phyloP scores from a whole-genome alignment of 2,329 filamentous ascomycete genomes.

The Trichocomaceae sp. region DNA sequence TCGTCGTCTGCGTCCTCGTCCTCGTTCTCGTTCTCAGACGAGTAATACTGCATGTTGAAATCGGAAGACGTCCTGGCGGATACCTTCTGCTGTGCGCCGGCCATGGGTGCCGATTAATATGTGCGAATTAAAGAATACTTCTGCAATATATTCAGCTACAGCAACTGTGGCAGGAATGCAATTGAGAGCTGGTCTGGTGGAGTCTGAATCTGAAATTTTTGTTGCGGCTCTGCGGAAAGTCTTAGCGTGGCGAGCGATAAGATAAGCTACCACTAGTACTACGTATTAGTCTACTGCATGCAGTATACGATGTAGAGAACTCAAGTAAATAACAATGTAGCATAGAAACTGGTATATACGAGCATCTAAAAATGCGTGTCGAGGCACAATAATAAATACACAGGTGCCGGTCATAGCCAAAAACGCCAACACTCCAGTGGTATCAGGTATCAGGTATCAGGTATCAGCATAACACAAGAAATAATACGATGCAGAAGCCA shows the following conservation, averaged over 20 bases:
- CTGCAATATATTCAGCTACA: not conserved
- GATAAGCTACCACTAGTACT: too few species aligned
- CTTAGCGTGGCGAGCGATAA: slow-evolving; percentile 11
- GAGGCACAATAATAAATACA: not conserved
- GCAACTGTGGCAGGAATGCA: too few species aligned
- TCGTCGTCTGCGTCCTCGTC: slow-evolving; percentile 19
- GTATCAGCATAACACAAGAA: slow-evolving; percentile 4
- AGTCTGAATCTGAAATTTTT: not conserved
- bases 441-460: slow-evolving; percentile 6
- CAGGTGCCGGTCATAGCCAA: not conserved
- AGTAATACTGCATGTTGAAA: slow-evolving; percentile 15
- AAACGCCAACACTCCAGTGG: slow-evolving; percentile 4
- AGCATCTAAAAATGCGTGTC: too few species aligned
- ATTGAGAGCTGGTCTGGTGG: not conserved
- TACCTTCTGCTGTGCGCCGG: slow-evolving; percentile 25
- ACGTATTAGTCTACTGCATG: too few species aligned
- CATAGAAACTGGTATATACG: too few species aligned
- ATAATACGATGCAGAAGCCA: not conserved
- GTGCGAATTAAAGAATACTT: not conserved
- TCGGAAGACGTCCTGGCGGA: slow-evolving; percentile 14
- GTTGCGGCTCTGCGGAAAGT: slow-evolving; percentile 13
- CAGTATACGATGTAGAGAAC: too few species aligned
- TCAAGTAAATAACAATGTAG: too few species aligned
- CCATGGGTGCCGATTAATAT: slow-evolving; percentile 13
- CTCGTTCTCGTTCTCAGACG: slow-evolving; percentile 19